Conservation (phyloP, 1,284 basidiomycete genomes). For the Schizophyllum commune region DNA sequence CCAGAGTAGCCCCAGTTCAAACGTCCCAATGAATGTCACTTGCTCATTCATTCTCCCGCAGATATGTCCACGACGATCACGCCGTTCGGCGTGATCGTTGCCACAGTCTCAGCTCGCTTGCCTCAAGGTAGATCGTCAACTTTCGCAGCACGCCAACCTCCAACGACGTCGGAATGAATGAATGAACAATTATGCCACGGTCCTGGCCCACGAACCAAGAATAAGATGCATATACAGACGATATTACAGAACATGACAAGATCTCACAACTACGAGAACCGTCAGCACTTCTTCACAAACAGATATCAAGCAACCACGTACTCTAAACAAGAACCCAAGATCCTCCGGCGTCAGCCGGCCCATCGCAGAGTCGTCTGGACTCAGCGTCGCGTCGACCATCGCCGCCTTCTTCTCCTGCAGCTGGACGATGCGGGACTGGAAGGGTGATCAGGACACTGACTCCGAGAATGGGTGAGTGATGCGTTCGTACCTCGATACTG, state of each 20-base stretch:
- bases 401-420: slow-evolving; percentile 92
- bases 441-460: neutral
- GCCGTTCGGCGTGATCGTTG: too few relatives aligned
- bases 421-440: slow-evolving; percentile 27
- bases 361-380: slow-evolving; percentile 78
- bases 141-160: too few relatives aligned
- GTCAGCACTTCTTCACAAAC: neutral
- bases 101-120: too few relatives aligned
- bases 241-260: neutral
- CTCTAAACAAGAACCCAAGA: slow-evolving; percentile 36
- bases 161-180: too few relatives aligned
- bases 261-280: neutral
- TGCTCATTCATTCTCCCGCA: too few relatives aligned
- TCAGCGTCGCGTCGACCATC: slow-evolving; percentile 77
- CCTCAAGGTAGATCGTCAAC: too few relatives aligned
- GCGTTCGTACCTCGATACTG: slow-evolving; percentile 83
- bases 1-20: too few relatives aligned
- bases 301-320: neutral
- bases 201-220: too few relatives aligned
- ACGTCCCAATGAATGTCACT: too few relatives aligned
- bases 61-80: too few relatives aligned
- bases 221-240: too few relatives aligned
- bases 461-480: neutral
- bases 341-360: slow-evolving; percentile 85
- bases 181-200: too few relatives aligned